phyloP scores from a whole-genome alignment of 2,329 filamentous ascomycete species.

The Neopestalotiopsis clavispora region DNA sequence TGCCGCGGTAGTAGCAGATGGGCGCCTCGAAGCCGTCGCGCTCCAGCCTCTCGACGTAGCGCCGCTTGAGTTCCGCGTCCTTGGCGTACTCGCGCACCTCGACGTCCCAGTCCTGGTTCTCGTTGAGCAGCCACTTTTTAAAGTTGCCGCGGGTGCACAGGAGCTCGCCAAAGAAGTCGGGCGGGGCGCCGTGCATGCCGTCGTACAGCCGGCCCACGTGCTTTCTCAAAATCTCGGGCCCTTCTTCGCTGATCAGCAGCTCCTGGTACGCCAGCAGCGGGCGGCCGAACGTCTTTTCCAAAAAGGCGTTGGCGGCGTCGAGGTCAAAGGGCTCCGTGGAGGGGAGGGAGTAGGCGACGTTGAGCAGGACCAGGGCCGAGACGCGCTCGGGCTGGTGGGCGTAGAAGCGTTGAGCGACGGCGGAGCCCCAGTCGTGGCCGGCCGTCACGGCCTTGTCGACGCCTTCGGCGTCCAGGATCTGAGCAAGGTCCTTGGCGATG shows the following conservation, averaged over 20 bases:
- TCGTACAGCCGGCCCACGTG: conserved; percentile 44
- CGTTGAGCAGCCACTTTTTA: conserved; percentile 29
- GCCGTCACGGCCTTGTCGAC: conserved; percentile 43
- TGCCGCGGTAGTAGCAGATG: conserved; percentile 34
- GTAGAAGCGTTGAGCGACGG: conserved; percentile 44
- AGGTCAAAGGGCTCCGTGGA: conserved; percentile 38
- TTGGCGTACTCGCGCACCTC: conserved; percentile 30
- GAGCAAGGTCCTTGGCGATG: conserved; percentile 42
- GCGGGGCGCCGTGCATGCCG: conserved; percentile 36
- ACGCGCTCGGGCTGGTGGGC: conserved; percentile 46
- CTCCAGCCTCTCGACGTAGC: conserved; percentile 32
- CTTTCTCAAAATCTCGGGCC: conserved; percentile 39
- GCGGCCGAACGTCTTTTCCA: conserved; percentile 40
- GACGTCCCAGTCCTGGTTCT: conserved; percentile 27
- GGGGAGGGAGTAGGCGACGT: conserved; percentile 46
- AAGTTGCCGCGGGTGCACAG: conserved; percentile 42
- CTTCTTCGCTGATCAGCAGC: conserved; percentile 46
- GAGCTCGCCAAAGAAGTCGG: conserved; percentile 38
- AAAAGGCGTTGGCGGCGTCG: conserved; percentile 36
- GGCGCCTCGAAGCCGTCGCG: conserved; percentile 34
- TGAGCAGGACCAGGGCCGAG: conserved; percentile 46
- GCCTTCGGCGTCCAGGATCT: conserved; percentile 45
- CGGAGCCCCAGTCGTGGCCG: conserved; percentile 56
- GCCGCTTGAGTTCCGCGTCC: conserved; percentile 25
- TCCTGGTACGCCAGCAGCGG: conserved; percentile 49